Percentiles rank a stretch among this genome's conserved stretches.
phyloP scores from a whole-genome alignment of 2,329 filamentous ascomycete genomes.

The Botrytis deweyae region DNA sequence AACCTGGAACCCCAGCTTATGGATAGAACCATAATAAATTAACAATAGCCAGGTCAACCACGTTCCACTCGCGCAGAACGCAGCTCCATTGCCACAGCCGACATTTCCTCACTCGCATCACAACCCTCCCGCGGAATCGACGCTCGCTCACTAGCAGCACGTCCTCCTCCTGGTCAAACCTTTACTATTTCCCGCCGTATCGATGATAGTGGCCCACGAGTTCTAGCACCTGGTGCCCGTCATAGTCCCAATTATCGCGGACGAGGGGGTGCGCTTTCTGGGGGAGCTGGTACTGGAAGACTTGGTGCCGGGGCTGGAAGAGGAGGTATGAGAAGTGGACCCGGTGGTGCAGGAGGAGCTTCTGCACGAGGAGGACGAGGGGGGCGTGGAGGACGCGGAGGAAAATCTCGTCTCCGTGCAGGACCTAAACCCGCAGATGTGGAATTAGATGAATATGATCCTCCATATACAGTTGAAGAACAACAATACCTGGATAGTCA shows the following conservation, averaged over 20 bases:
- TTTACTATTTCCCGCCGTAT: slow-evolving; percentile 29
- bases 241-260: slow-evolving; percentile 13
- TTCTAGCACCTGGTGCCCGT: neutral
- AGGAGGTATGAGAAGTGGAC: slow-evolving; percentile 29
- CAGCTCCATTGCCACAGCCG: slow-evolving; percentile 31
- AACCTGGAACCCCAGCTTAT: neutral
- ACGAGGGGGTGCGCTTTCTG: slow-evolving; percentile 15
- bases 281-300: neutral
- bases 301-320: slow-evolving; percentile 28
- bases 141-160: slow-evolving; percentile 39
- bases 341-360: slow-evolving; percentile 7
- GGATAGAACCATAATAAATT: neutral
- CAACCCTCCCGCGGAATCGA: slow-evolving; percentile 35
- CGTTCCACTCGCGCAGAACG: slow-evolving; percentile 24
- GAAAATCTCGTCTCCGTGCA: slow-evolving; percentile 3
- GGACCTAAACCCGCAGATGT: slow-evolving; percentile 7
- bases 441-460: slow-evolving; percentile 20
- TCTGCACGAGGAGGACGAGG: slow-evolving; percentile 12
- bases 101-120: slow-evolving; percentile 35
- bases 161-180: slow-evolving; percentile 27
- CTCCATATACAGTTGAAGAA: slow-evolving; percentile 32
- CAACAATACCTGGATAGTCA: slow-evolving; percentile 29
- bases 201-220: neutral
- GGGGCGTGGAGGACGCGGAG: slow-evolving; percentile 12
- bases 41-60: slow-evolving; percentile 1